A percentile compares a stretch with the other conserved stretches of the same genome.
Evolutionary conservation across 306 rosid genomes (phyloP).

Genomic region (Albizia julibrissin): DNA sequence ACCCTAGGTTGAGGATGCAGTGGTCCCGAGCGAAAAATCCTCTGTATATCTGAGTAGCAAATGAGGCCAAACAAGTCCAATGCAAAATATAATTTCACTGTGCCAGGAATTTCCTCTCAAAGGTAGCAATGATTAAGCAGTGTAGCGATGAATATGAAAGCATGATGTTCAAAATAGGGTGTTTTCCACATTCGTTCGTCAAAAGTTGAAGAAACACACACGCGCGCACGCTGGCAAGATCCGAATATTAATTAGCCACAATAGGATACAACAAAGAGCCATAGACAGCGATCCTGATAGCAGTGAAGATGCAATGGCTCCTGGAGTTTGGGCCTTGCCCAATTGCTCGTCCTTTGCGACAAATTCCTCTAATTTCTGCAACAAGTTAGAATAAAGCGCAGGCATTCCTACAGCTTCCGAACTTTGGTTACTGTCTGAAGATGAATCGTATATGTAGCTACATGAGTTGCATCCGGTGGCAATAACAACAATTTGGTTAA

Average conservation of each 20-base stretch:
- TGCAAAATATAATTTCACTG: slow-evolving; percentile 7
- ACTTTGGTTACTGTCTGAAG: slow-evolving; percentile 48
- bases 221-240: background rate
- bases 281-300: slow-evolving; percentile 85
- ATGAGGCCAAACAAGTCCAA: slow-evolving; percentile 45
- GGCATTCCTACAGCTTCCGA: slow-evolving; percentile 66
- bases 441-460: slow-evolving; percentile 70
- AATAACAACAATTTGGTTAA: slow-evolving; percentile 81
- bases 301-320: slow-evolving; percentile 63
- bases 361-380: slow-evolving; percentile 70
- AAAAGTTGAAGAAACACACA: background rate
- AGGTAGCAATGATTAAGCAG: background rate
- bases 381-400: slow-evolving; percentile 63
- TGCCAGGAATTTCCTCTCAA: background rate
- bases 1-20: slow-evolving; percentile 95
- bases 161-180: background rate
- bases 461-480: slow-evolving; percentile 91
- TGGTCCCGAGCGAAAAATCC: slow-evolving; percentile 76
- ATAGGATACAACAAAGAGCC: slow-evolving; percentile 96
- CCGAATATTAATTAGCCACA: background rate
- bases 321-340: slow-evolving; percentile 40
- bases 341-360: slow-evolving; percentile 57
- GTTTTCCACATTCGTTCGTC: background rate
- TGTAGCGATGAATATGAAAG: background rate
- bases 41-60: slow-evolving; percentile 79